Conservation (phyloP, 164 flowering plant species). For the Euptelea pleiosperma region DNA sequence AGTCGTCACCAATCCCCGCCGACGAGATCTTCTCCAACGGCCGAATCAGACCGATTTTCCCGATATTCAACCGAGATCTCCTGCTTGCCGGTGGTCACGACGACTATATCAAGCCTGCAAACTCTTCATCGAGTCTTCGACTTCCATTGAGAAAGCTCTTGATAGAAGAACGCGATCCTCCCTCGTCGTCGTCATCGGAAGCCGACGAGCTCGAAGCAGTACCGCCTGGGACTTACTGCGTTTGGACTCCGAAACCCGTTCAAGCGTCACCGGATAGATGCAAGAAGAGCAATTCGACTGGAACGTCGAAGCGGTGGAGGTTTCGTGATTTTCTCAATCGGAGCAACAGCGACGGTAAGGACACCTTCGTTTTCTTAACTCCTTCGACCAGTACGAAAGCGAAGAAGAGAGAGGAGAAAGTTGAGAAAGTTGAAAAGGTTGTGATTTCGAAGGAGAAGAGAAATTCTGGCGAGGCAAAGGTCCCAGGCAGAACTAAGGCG, state of each 20-base stretch:
- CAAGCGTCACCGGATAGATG: constrained; percentile 15
- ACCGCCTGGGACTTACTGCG: constrained; percentile 28
- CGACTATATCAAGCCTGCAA: constrained; percentile 2
- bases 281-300: constrained; percentile 41
- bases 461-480: constrained; percentile 2
- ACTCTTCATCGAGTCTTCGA: constrained; percentile 17
- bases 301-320: constrained; percentile 37
- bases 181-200: constrained; percentile 30
- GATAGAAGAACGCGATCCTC: constrained; percentile 30
- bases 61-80: constrained; percentile 37
- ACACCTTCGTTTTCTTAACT: constrained; percentile 43
- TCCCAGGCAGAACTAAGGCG: constrained; percentile 2
- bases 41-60: constrained; percentile 50
- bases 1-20: constrained; percentile 42
- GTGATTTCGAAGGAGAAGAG: constrained; percentile 11
- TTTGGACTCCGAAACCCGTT: constrained; percentile 27
- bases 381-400: constrained; percentile 7
- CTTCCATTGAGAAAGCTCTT: constrained; percentile 42
- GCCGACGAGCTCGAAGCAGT: constrained; percentile 25
- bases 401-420: constrained; percentile 20
- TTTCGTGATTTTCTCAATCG: constrained; percentile 37
- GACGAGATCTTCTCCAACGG: constrained; percentile 72
- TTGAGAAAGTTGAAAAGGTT: constrained; percentile 13
- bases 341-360: constrained; percentile 53
- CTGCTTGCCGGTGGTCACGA: constrained; percentile 9